phyloP scores from a whole-genome alignment of 1,139 yeast species.

The Chernovozyma sophiae-reginae region DNA sequence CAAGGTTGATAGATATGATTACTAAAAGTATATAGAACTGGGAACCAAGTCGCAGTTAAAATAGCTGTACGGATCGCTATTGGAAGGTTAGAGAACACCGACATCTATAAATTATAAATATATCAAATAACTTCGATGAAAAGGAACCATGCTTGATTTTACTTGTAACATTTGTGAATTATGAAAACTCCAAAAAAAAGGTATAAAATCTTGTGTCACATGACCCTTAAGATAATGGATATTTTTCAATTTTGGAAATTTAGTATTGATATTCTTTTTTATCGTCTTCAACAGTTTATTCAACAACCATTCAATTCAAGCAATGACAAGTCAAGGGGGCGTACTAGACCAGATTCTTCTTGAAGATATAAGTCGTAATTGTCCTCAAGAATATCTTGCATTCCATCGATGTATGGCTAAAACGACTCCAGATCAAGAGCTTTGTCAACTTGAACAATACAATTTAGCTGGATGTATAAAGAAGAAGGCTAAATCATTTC shows the following conservation, averaged over 20 bases:
- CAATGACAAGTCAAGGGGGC: conserved; percentile 3
- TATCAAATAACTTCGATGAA: too few species aligned
- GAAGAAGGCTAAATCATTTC: conserved; percentile 58
- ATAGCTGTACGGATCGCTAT: conserved; percentile 20
- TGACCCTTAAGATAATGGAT: too few species aligned
- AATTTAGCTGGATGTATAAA: conserved; percentile 55
- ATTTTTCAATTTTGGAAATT: too few species aligned
- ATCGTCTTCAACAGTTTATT: too few species aligned
- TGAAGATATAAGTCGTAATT: conserved; percentile 52
- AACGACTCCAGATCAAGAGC: conserved; percentile 40
- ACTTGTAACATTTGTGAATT: too few species aligned
- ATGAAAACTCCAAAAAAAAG: too few species aligned
- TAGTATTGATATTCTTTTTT: too few species aligned
- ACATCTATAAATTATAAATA: too few species aligned
- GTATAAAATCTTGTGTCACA: neutral
- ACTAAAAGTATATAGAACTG: conserved; percentile 65
- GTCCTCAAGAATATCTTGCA: conserved; percentile 61
- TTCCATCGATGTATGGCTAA: conserved; percentile 61
- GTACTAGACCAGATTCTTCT: conserved; percentile 27
- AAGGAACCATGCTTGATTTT: too few species aligned
- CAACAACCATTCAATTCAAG: too few species aligned
- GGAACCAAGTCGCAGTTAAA: conserved; percentile 60
- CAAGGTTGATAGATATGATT: conserved; percentile 75
- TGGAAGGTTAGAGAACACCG: conserved; percentile 2
- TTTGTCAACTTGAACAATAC: conserved; percentile 49